A percentile compares a stretch with the other conserved stretches of the same genome.
Conservation (phyloP, 2,329 filamentous ascomycete species). For the Teratosphaeria gauchensis region DNA sequence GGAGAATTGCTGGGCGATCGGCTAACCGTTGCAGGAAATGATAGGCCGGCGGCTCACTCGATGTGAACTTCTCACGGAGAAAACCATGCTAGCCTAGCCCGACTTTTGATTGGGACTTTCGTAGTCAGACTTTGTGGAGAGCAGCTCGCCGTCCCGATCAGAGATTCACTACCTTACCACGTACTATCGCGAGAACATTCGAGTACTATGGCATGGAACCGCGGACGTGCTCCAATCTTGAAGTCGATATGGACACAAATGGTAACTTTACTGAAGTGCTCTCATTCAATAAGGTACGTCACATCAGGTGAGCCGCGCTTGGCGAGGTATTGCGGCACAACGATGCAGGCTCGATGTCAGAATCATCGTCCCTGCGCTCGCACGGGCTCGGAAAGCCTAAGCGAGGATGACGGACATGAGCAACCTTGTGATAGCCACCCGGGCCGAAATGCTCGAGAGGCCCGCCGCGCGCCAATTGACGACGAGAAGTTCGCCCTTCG, state of each 20-base stretch:
- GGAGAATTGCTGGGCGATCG: slow-evolving; percentile 3
- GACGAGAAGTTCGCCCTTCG: not conserved
- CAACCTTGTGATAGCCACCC: not conserved
- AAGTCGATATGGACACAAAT: too few relatives aligned
- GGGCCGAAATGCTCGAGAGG: not conserved
- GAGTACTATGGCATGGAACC: too few relatives aligned
- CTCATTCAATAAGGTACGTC: not conserved
- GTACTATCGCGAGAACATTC: too few relatives aligned
- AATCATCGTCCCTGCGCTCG: not conserved
- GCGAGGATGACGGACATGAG: slow-evolving; percentile 3
- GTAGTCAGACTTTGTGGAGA: slow-evolving; percentile 1
- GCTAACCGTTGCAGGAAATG: slow-evolving; percentile 2
- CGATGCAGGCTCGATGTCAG: not conserved
- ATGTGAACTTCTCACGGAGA: not conserved
- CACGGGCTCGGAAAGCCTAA: not conserved
- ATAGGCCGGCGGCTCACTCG: not conserved
- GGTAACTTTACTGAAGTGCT: not conserved
- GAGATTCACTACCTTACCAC: not conserved
- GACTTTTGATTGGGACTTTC: not conserved
- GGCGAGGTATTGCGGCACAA: not conserved
- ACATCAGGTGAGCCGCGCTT: not conserved
- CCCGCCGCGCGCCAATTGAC: not conserved
- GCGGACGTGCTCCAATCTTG: too few relatives aligned
- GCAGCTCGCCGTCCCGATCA: not conserved
- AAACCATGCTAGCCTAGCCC: not conserved